Evolutionary conservation across 2,329 filamentous ascomycete species (phyloP).

Genomic region (Diaporthe sp.): DNA sequence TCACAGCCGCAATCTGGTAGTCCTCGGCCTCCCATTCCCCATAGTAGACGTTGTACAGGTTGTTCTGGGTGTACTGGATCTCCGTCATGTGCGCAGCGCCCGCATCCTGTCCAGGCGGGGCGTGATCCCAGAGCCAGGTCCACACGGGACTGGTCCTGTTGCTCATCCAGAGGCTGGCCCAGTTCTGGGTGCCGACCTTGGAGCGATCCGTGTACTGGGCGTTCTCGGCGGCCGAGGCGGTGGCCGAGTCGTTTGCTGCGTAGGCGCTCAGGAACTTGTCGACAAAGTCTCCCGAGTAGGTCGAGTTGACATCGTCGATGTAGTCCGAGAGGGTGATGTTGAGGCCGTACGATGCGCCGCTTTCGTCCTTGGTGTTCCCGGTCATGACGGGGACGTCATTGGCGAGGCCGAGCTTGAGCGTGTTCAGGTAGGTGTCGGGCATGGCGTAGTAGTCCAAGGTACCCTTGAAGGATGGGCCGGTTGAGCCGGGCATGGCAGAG

Average conservation of each 20-base stretch:
- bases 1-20: constrained; percentile 37
- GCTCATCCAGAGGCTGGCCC: constrained; percentile 44
- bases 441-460: constrained; percentile 44
- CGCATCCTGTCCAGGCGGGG: constrained; percentile 51
- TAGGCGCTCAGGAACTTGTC: constrained; percentile 44
- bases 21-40: constrained; percentile 28
- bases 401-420: constrained; percentile 45
- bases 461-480: constrained; percentile 32
- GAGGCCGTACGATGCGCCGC: constrained; percentile 45
- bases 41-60: constrained; percentile 48
- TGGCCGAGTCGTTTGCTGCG: constrained; percentile 43
- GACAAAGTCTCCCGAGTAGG: constrained; percentile 42
- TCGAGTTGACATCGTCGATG: constrained; percentile 43
- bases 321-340: constrained; percentile 46
- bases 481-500: constrained; percentile 34
- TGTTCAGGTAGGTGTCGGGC: constrained; percentile 47
- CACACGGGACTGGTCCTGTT: constrained; percentile 9
- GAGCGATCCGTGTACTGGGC: constrained; percentile 46
- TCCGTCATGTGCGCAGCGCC: constrained; percentile 55
- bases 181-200: constrained; percentile 47
- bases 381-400: constrained; percentile 50
- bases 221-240: constrained; percentile 45
- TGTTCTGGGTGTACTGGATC: constrained; percentile 55
- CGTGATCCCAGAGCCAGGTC: constrained; percentile 44
- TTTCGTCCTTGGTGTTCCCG: constrained; percentile 50